Conservation (phyloP, 768 basidiomycete genomes). For the Mycena metata region DNA sequence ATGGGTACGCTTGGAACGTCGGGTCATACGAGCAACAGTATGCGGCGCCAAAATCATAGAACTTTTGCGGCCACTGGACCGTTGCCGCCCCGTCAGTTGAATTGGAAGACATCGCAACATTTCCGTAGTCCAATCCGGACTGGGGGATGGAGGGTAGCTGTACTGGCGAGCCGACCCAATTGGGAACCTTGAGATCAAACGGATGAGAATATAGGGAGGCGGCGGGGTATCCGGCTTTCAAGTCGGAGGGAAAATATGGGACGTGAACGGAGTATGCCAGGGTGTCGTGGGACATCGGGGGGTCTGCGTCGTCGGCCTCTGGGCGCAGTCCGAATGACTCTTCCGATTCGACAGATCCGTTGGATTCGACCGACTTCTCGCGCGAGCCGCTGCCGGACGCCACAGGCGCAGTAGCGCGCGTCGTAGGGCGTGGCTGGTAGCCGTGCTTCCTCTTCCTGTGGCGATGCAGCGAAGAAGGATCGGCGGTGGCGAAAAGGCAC, state of each 20-base stretch:
- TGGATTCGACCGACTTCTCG: conserved; percentile 22
- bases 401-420: conserved; percentile 4
- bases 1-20: neutral
- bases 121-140: neutral
- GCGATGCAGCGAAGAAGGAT: conserved; percentile 31
- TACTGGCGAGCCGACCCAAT: conserved; percentile 2
- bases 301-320: conserved; percentile 14
- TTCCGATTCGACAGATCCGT: conserved; percentile 27
- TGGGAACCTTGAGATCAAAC: conserved; percentile 20
- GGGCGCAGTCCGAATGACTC: conserved; percentile 31
- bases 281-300: neutral
- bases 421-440: conserved; percentile 7
- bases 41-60: neutral
- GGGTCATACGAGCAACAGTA: neutral
- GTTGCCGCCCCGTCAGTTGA: neutral
- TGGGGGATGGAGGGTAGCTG: neutral
- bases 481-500: conserved; percentile 27
- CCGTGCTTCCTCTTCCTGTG: conserved; percentile 35
- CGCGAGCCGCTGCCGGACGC: conserved; percentile 28
- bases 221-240: neutral
- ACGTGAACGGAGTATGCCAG: conserved; percentile 14
- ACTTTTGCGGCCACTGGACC: conserved; percentile 1
- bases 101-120: neutral
- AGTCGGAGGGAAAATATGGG: conserved; percentile 16
- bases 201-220: conserved; percentile 7